phyloP scores from a whole-genome alignment of 352 stramenopile genomes.

The Globisporangium splendens region DNA sequence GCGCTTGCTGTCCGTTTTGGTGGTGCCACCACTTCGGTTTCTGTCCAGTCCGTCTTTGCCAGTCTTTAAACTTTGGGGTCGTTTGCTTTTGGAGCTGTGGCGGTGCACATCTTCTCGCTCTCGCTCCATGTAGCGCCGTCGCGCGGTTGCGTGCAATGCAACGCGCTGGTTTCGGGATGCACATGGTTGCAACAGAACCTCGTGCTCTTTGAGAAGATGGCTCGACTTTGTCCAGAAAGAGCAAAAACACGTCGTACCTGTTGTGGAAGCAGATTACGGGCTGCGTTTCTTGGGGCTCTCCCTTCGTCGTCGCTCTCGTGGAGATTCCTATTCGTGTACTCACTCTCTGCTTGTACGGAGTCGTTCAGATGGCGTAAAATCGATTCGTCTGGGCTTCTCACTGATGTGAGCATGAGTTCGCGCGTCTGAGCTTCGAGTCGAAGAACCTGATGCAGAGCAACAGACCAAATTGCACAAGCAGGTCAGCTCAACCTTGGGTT shows the following conservation, averaged over 20 bases:
- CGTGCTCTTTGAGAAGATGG: neutral
- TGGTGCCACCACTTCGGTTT: neutral
- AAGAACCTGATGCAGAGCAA: conserved; percentile 16
- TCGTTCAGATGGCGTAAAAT: neutral
- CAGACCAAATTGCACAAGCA: neutral
- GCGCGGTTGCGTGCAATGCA: conserved; percentile 44
- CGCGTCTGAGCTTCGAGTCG: conserved; percentile 33
- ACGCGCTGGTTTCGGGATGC: conserved; percentile 24
- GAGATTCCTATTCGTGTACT: conserved; percentile 9
- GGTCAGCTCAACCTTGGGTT: neutral
- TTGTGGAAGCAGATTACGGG: conserved; percentile 11
- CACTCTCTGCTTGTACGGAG: conserved; percentile 9
- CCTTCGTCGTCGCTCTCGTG: neutral
- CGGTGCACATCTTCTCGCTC: conserved; percentile 30
- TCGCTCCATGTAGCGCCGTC: conserved; percentile 57
- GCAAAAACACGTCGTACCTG: conserved; percentile 6
- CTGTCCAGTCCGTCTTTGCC: neutral
- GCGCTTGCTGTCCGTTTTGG: neutral
- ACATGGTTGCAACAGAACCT: neutral
- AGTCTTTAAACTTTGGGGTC: conserved; percentile 8
- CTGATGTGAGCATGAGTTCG: conserved; percentile 31
- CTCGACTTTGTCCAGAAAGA: neutral
- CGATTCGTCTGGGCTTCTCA: neutral
- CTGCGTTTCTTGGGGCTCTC: neutral
- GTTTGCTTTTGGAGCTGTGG: neutral